Evolutionary conservation across 2,329 filamentous ascomycete genomes (phyloP), one percentile per base, ranked within the genome.

Genomic region (Tolypocladium tundrense): DNA sequence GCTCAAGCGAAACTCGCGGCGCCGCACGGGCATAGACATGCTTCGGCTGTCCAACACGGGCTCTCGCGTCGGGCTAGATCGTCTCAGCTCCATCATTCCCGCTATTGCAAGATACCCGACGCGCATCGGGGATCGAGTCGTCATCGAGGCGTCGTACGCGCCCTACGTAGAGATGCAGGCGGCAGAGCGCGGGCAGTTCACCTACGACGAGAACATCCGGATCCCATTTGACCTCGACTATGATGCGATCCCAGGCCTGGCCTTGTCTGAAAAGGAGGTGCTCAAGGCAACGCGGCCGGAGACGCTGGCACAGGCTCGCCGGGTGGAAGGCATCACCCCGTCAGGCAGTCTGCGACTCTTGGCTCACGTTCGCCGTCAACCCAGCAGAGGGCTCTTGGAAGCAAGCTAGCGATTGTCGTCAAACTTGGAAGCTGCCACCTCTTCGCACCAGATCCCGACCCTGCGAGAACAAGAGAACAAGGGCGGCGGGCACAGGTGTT

Each of bases 291-390:
- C 90, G 1, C 77, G 84, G 55, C 94, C 94, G 0, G 90, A 95
- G 72, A 95, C 84, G 60, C 78, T 99, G 27, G 93, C 90, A 0
- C 94, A 97, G 79, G 93, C 93, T 39, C 80, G 91, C 54, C 78
- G 94, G 16, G 84, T 97, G 13, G 94, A 99, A 72, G 93, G 93
- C 4, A 77, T 88, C 60, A 87, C 84, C 24, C 84, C 85, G 0
- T 76, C 81, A 0, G 84, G 82, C 0, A 80, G 80, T 58, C 67
- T 87, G 50, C 73, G 83, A 57, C 68, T 94, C 60, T 72, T 93
- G 58, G 78, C 77, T 31, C 81, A 83, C 68, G 85, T 91, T n/a
- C 77, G 76, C 45, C 66, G 69, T 35, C 64, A 35, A 35, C 41
- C 57, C 24, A 16, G 9, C 33, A 31, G n/a, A 1, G n/a, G 14